Base-by-base conservation (phyloP, 2,329 filamentous ascomycete species). In the Arthrobotrys entomopaga region DNA sequence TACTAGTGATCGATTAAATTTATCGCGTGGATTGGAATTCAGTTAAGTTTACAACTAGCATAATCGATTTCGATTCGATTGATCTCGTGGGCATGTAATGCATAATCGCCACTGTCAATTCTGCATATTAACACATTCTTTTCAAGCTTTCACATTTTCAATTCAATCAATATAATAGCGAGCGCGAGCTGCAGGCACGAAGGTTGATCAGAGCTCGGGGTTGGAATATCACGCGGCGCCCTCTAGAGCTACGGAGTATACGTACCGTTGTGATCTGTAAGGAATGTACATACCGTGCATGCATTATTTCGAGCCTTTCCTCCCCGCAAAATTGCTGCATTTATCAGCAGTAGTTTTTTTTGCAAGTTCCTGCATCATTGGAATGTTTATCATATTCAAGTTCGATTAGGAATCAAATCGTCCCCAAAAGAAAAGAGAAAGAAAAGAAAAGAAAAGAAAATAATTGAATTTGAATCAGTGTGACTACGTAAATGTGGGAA, bases 21-120 rank as follows among this genome's bases (percentile, higher is more conserved):
- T 34, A 34, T 34, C 29, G 29, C 29, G 29, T 34, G 29, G 29
- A 34, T 34, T 6, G 29, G 29, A 10, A 10, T 3, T 34, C 10
- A 40, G 49, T 3, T 29, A 53, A 29, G 20, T 40, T 40, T 38
- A 38, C 52, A 40, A 19, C 26, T 54, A 15, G 52, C 52, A 54
- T 40, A 54, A 54, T 38, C 52, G 24, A 50, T 11, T 4, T 5
- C 34, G 7, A 40, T 15, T 40, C 38, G 15, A 15, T n/a, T 22
- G n/a, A 19, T 26, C 26, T 54, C 52, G 24, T 54, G 26, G 52
- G 52, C 26, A 53, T 53, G 34, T n/a, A n/a, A n/a, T n/a, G n/a
- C n/a, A 34, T 34, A 34, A 34, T 34, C 29, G 38, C 26, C 49
- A n/a, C 42, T 7, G n/a, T 13, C 13, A 46, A 46, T 20, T 53